Percentiles rank a stretch among this genome's conserved stretches.
Conservation (phyloP, 2,329 filamentous ascomycete species). For the Fusarium virguliforme region DNA sequence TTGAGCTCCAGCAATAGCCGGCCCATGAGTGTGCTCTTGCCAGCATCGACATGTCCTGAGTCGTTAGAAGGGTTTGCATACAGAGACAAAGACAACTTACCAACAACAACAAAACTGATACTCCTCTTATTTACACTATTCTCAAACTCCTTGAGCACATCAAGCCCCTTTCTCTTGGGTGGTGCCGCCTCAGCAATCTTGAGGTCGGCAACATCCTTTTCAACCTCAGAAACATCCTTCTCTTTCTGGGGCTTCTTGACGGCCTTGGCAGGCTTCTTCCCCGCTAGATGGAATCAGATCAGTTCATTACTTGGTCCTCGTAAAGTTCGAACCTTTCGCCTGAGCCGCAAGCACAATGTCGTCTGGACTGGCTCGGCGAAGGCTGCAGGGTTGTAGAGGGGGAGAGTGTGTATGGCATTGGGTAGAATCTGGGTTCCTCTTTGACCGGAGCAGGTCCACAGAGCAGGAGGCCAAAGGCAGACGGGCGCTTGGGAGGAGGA, state of each 20-base stretch:
- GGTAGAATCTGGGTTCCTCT: slow-evolving; percentile 54
- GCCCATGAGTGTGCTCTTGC: slow-evolving; percentile 98
- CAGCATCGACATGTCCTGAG: slow-evolving; percentile 93
- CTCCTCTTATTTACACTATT: slow-evolving; percentile 83
- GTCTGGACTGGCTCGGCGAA: slow-evolving; percentile 91
- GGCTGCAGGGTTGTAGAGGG: slow-evolving; percentile 69
- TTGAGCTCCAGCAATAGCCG: slow-evolving; percentile 91
- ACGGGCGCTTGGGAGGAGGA: slow-evolving; percentile 58
- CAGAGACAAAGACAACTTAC: slow-evolving; percentile 64
- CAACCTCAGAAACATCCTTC: slow-evolving; percentile 47
- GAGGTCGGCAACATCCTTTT: slow-evolving; percentile 54
- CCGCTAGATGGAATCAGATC: slow-evolving; percentile 71
- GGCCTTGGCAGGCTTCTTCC: slow-evolving; percentile 64
- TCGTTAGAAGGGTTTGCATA: slow-evolving; percentile 36
- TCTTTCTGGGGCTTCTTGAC: slow-evolving; percentile 61
- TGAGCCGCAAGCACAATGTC: slow-evolving; percentile 91
- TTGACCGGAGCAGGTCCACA: slow-evolving; percentile 62
- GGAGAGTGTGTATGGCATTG: slow-evolving; percentile 68
- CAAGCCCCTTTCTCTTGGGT: slow-evolving; percentile 82
- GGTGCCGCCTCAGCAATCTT: slow-evolving; percentile 69
- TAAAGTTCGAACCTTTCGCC: slow-evolving; percentile 84
- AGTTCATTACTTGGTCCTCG: slow-evolving; percentile 65
- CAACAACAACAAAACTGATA: slow-evolving; percentile 93
- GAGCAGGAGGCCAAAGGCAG: slow-evolving; percentile 70
- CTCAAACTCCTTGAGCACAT: slow-evolving; percentile 86